Evolutionary conservation across 768 basidiomycete species (phyloP), one percentile per base, ranked within the genome.

Genomic region (Filobasidium floriforme): DNA sequence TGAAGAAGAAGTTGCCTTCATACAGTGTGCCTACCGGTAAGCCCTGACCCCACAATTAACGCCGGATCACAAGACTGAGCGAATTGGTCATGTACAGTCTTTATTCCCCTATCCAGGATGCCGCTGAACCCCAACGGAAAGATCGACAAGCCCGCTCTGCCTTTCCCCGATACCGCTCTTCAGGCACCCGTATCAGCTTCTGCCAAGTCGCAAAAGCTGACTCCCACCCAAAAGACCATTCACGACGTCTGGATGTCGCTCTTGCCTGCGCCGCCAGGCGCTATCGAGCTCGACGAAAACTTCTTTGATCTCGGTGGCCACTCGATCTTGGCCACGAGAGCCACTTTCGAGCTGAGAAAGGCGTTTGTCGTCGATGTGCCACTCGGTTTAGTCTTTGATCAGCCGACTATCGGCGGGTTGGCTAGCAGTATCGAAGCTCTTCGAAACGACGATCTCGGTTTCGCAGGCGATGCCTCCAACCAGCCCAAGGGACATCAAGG

Each of bases 261-360:
- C 52, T 83, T 99, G 18, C 89, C 91, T 22, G 87, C 85, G 61
- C 82, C 89, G 6, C 87, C 90, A 0, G 81, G 84, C 9, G 84
- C 87, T 0, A 85, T 99, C 57, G 89, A 92, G 5, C 76, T 89
- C 11, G 88, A 97, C 76, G 94, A 98, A 73, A 90, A 85, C 77
- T 99, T 99, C 84, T 98, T 97, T 80, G 94, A 99, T 76, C 84
- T 98, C 51, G 96, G 96, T 59, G 96, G 96, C 7, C 96, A 99
- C 80, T 98, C 96, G 18, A 97, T 99, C 73, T 85, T 99, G 54
- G 96, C 96, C 0, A 99, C 96, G 1, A 88, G 93, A 28, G 86
- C 98, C 68, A 90, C 97, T 72, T 98, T 99, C 76, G 92, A 97
- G 79, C 87, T 99, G 62, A 87, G 96, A 73, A 96, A 93, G 79